These are phyloP conservation scores for Crinitomyces ghanaensis DNA, from an alignment of 805 yeast species.

Conservation along the genomic window DNA sequence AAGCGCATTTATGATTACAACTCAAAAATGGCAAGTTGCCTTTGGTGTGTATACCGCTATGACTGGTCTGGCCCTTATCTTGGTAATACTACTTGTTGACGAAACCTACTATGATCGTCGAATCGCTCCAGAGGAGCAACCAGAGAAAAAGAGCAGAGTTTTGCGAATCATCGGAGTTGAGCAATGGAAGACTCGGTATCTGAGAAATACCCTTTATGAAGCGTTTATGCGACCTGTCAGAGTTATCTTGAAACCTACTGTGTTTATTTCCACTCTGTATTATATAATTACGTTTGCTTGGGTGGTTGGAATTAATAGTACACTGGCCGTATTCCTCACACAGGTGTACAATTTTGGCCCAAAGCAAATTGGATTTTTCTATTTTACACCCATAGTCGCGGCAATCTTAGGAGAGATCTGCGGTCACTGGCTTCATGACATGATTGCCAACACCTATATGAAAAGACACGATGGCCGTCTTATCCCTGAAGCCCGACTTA, in stretches of 20 bases:
- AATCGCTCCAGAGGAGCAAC: conserved; percentile 1
- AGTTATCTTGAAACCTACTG: conserved; percentile 4
- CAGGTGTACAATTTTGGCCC: conserved; percentile 3
- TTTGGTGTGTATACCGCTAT: conserved; percentile 5
- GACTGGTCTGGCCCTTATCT: conserved; percentile 4
- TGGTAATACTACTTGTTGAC: conserved; percentile 4
- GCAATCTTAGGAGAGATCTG: conserved; percentile 3
- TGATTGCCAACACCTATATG: conserved; percentile 3
- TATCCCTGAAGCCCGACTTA: conserved; percentile 3
- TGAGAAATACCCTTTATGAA: conserved; percentile 1
- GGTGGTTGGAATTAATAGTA: conserved; percentile 4
- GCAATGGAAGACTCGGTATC: conserved; percentile 2
- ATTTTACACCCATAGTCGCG: conserved; percentile 8
- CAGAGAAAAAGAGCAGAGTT: conserved; percentile 2
- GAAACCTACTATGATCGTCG: conserved; percentile 7
- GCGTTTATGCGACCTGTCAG: conserved; percentile 5
- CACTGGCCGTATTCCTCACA: conserved; percentile 1
- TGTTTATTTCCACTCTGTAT: conserved; percentile 1
- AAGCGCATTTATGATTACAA: conserved; percentile 5
- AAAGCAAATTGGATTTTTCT: conserved; percentile 7
- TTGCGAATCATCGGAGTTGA: conserved; percentile 5
- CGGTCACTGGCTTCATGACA: conserved; percentile 8
- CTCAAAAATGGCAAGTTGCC: conserved; percentile 6
- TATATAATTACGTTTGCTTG: conserved; percentile 6
- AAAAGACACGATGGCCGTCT: conserved; percentile 4